phyloP scores from a whole-genome alignment of 768 basidiomycete genomes.

The Cyathus striatus region DNA sequence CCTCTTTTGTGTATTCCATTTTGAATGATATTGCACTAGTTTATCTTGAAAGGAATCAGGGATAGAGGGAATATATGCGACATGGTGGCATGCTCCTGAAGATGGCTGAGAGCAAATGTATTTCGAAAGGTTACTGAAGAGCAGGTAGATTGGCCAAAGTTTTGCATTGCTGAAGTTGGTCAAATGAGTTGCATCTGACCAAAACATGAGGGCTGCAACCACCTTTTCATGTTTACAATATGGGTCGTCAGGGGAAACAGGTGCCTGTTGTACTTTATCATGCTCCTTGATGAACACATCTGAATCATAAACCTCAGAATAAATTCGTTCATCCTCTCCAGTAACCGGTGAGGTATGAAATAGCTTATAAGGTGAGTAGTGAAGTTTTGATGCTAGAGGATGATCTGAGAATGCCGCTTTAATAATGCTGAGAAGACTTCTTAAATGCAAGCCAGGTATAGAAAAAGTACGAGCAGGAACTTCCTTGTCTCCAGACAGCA shows the following conservation, averaged over 20 bases:
- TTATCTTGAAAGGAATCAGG: background rate
- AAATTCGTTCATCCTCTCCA: slow-evolving; percentile 9
- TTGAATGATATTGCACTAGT: background rate
- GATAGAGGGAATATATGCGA: slow-evolving; percentile 18
- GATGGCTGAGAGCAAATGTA: slow-evolving; percentile 20
- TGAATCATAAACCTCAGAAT: slow-evolving; percentile 18
- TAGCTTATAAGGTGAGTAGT: slow-evolving; percentile 22
- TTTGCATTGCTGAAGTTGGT: slow-evolving; percentile 22
- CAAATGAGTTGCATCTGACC: slow-evolving; percentile 22
- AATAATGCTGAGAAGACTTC: slow-evolving; percentile 16
- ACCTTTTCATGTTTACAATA: slow-evolving; percentile 6
- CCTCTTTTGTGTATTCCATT: background rate
- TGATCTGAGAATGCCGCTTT: slow-evolving; percentile 14
- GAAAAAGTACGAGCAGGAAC: slow-evolving; percentile 12
- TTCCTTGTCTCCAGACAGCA: slow-evolving; percentile 15
- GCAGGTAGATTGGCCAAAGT: slow-evolving; percentile 33
- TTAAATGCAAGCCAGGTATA: slow-evolving; percentile 17
- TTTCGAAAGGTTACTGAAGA: slow-evolving; percentile 30
- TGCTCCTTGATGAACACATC: slow-evolving; percentile 17
- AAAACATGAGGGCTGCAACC: slow-evolving; percentile 17
- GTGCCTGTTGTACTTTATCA: slow-evolving; percentile 6
- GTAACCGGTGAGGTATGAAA: slow-evolving; percentile 9
- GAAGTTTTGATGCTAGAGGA: slow-evolving; percentile 13
- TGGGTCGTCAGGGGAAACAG: slow-evolving; percentile 4
- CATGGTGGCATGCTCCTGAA: slow-evolving; percentile 11